Evolutionary conservation across 2,329 filamentous ascomycete species (phyloP), one percentile per base, ranked within the genome.

Genomic region (Pseudocercospora pini-densiflorae): DNA sequence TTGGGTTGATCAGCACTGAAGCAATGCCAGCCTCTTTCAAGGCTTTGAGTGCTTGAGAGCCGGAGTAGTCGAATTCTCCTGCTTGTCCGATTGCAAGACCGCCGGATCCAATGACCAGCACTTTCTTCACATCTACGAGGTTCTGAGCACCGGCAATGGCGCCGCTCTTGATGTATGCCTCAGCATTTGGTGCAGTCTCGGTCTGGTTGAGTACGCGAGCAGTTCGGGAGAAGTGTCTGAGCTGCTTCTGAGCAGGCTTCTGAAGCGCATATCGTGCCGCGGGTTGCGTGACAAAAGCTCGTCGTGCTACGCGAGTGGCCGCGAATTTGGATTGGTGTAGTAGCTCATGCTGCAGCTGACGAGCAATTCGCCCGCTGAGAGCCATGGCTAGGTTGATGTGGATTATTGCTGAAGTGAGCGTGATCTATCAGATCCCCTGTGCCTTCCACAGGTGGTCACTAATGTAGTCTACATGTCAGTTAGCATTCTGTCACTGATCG

Each of bases 61-160:
- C 94, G 80, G 95, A 98, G 82, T 98, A 98, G 83, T 98, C 94
- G 76, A 98, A 98, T 84, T 98, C 94, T 83, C 94, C 94, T 71
- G 94, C 94, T 83, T 98, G 94, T 70, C 94, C 94, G 87, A 98
- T 98, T 79, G 92, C 93, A 74, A 98, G 87, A 81, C 94, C 94
- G 83, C 94, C 94, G 82, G 90, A 94, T 66, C 94, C 94, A 84
- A 98, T 97, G 74, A 98, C 94, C 69, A 98, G 85, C 61, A 98
- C 94, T 84, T 98, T 98, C 85, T 97, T 97, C 71, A 98, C 93
- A 78, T 97, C 88, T 59, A 97, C 90, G 63, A 92, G 83, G 75
- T 94, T 86, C 75, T 87, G 87, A 65, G 90, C 86, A 66, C 87
- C 90, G 80, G 93, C 91, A 78, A 97, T 90, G 67, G 89, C 91